Conservation (phyloP, 176 grass and related monocot species). For the Carex parvula region DNA sequence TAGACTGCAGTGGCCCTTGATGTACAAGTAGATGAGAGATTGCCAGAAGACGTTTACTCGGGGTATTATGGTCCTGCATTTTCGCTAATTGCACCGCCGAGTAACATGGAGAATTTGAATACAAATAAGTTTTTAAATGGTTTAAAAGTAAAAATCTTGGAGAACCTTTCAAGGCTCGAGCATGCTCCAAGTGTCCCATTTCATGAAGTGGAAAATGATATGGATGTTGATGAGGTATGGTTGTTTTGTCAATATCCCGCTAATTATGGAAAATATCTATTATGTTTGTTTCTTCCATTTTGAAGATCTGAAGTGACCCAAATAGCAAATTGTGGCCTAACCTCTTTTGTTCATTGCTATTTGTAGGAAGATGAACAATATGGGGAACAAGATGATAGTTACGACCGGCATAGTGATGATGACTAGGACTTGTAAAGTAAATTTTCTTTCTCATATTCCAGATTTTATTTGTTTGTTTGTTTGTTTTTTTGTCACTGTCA, state of each 20-base stretch:
- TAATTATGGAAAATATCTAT: background rate
- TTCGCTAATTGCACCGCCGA: slow-evolving; percentile 63
- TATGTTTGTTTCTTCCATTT: background rate
- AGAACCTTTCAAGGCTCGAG: slow-evolving; percentile 32
- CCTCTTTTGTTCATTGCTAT: background rate
- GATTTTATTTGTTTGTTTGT: background rate
- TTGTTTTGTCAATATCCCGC: background rate
- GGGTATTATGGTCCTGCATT: slow-evolving; percentile 87
- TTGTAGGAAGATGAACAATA: slow-evolving; percentile 17
- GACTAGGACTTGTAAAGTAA: background rate
- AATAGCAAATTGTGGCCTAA: background rate
- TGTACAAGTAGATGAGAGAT: slow-evolving; percentile 77
- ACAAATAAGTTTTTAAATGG: background rate
- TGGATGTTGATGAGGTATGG: slow-evolving; percentile 10
- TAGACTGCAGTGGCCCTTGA: slow-evolving; percentile 90
- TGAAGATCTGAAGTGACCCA: background rate
- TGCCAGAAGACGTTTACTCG: slow-evolving; percentile 67
- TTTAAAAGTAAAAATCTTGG: slow-evolving; percentile 3
- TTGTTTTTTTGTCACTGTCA: background rate
- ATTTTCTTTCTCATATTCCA: background rate
- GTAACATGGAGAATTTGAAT: slow-evolving; percentile 96
- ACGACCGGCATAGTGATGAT: background rate
- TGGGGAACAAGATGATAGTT: background rate
- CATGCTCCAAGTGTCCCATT: slow-evolving; percentile 18
- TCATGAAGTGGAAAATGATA: slow-evolving; percentile 3